phyloP scores from a whole-genome alignment of 2,329 filamentous ascomycete species.

The Didymosphaeria variabile region DNA sequence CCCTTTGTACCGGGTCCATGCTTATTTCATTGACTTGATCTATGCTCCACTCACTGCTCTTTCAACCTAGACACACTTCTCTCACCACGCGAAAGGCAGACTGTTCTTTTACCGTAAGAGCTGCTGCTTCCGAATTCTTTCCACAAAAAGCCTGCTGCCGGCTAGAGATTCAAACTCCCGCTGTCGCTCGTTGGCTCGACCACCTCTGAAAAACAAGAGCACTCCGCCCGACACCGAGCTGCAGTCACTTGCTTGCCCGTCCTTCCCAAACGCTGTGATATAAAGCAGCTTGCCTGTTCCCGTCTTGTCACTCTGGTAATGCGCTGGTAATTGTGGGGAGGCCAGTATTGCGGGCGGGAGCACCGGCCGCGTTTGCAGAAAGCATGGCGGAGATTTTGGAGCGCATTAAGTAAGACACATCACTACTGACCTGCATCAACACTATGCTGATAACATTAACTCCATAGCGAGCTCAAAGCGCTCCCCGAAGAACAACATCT shows the following conservation, averaged over 20 bases:
- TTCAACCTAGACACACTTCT: background rate
- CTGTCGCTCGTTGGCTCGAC: constrained; percentile 2
- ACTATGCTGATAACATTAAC: constrained; percentile 21
- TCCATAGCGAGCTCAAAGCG: constrained; percentile 46
- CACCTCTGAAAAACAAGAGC: background rate
- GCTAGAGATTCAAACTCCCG: background rate
- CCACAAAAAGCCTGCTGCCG: background rate
- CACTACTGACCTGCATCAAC: background rate
- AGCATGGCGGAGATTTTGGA: constrained; percentile 47
- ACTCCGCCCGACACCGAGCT: background rate
- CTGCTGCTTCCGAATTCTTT: background rate
- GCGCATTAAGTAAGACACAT: constrained; percentile 43
- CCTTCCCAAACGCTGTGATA: background rate
- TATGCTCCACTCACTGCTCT: background rate
- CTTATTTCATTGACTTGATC: constrained; percentile 12
- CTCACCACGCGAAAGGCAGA: background rate
- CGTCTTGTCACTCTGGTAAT: constrained; percentile 15
- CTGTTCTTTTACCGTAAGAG: too few species aligned
- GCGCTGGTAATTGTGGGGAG: constrained; percentile 19
- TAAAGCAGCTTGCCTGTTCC: background rate
- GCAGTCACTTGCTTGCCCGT: background rate
- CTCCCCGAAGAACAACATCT: constrained; percentile 55
- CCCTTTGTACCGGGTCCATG: constrained; percentile 29
- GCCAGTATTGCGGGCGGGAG: constrained; percentile 13
- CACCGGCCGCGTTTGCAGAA: constrained; percentile 18